Base-by-base conservation (phyloP, 345 rosid genomes). In the Bretschneidera sinensis region DNA sequence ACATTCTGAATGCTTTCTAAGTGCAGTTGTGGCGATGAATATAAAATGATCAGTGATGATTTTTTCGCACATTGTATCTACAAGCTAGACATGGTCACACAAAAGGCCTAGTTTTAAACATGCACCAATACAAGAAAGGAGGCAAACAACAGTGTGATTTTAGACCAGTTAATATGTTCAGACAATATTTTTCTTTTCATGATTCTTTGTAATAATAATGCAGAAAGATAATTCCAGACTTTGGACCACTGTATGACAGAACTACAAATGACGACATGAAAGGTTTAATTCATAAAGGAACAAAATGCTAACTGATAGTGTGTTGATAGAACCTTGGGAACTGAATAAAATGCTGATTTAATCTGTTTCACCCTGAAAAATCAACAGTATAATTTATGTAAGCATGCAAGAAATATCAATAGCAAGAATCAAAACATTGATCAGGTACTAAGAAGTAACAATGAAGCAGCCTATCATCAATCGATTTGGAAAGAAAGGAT, bases 331-430 rank as follows among this genome's bases (percentile, higher is more conserved):
- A 83, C 96, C 96, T 87, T 92, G 7, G 91, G 8, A 65, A 92
- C 57, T 21, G 95, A 85, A 72, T 92, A 89, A 75, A 92, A 92
- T 54, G 95, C 84, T 74, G 98, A 92, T 65, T 92, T 89, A 80
- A 92, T 92, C 81, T 92, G 91, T 74, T 79, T 76, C 75, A 87
- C 81, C 81, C 96, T 92, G 85, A 49, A 64, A 55, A 63, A 55
- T 61, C 52, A 64, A 51, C 39, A 31, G 22, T 1, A 54, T 17
- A 1, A 39, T 23, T 47, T 25, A 33, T 47, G 22, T 49, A 10
- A 45, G 61, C 20, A 14, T 43, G 5, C 9, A 48, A 43, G 14
- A 57, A 57, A 33, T 10, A 39, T 39, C 45, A 39, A 35, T 17
- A 43, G 4, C 31, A 22, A 17, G 53, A 6, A 15, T 17, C 17